Base-by-base conservation (phyloP, 2,329 filamentous ascomycete species). In the Colletotrichum sp. region DNA sequence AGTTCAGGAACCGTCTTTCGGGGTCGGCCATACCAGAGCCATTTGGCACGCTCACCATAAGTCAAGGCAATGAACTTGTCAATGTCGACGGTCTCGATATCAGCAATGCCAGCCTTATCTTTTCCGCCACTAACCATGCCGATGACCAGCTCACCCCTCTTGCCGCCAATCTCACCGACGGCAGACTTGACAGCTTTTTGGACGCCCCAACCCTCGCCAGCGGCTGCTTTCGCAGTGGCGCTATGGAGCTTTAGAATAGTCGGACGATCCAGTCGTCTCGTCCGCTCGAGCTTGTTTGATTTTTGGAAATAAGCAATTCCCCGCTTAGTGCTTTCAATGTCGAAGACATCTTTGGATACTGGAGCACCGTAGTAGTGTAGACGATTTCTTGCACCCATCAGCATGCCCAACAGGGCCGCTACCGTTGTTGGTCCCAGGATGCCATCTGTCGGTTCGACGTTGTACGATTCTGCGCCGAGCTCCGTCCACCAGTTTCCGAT, bases 401-500 rank as follows among this genome's bases (percentile, higher is more conserved):
- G 88, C 83, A 97, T 93, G 5, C 97, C 97, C 6, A 99, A 87
- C 25, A 99, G 85, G 3, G 95, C 96, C 27, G 96, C 93, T 9
- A 99, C 96, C 0, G 96, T 98, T 0, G 95, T 98, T 3, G 97
- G 96, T 0, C 97, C 97, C 4, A 99, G 87, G 27, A 98, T 96
- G 15, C 96, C 96, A 85, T 99, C 97, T 12, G 94, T 94, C 2
- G 97, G 96, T 84, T 99, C 97, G 39, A 96, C 92, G 71, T 96
- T 98, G 87, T 96, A 98, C 81, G 97, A 93, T 79, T 99, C 96
- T 1, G 93, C 93, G 3, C 97, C 97, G 76, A 98, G 94, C 81
- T 98, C 95, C 2, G 95, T 93, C 97, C 97, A 99, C 97, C 97
- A 99, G 83, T 98, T 95, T 77, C 93, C 94, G 80, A 99, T 92